phyloP scores from a whole-genome alignment of 108 stramenopile species.

The Nitzschia sp. region DNA sequence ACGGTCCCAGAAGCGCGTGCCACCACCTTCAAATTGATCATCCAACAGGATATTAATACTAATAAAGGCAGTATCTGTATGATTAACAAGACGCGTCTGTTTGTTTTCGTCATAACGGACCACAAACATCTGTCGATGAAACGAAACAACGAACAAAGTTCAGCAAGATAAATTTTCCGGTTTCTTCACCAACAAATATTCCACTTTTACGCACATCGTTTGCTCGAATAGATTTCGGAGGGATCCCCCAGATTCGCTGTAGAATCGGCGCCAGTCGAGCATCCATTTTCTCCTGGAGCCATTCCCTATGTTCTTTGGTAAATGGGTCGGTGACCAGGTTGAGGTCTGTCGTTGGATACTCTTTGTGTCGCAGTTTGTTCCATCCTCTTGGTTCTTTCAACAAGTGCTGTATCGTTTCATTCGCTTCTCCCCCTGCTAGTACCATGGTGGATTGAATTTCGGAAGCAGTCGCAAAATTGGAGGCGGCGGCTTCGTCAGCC shows the following conservation, averaged over 20 bases:
- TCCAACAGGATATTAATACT: slow-evolving; percentile 63
- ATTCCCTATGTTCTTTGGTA: slow-evolving; percentile 47
- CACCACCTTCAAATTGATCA: slow-evolving; percentile 74
- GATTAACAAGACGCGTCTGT: slow-evolving; percentile 34
- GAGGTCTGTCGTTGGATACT: slow-evolving; percentile 71
- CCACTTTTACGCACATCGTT: slow-evolving; percentile 38
- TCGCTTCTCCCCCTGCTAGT: neutral
- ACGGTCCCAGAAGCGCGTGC: slow-evolving; percentile 57
- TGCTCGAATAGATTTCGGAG: slow-evolving; percentile 48
- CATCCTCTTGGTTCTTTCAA: slow-evolving; percentile 50
- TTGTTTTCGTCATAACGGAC: slow-evolving; percentile 57
- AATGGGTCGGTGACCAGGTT: slow-evolving; percentile 69
- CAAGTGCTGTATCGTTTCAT: slow-evolving; percentile 2
- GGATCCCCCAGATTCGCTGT: slow-evolving; percentile 54
- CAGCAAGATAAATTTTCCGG: neutral
- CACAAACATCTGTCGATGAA: slow-evolving; percentile 34
- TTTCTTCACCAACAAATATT: neutral
- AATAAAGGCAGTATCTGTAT: slow-evolving; percentile 60
- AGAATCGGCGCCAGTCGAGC: slow-evolving; percentile 56
- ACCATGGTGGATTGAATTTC: neutral
- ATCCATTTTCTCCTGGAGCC: slow-evolving; percentile 46
- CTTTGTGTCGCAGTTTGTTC: slow-evolving; percentile 56
- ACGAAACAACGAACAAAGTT: neutral
- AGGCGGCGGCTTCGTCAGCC: slow-evolving; percentile 48
- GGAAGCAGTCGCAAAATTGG: slow-evolving; percentile 34